phyloP scores from a whole-genome alignment of 2,329 filamentous ascomycete genomes.

The Trichoderma polysporum region DNA sequence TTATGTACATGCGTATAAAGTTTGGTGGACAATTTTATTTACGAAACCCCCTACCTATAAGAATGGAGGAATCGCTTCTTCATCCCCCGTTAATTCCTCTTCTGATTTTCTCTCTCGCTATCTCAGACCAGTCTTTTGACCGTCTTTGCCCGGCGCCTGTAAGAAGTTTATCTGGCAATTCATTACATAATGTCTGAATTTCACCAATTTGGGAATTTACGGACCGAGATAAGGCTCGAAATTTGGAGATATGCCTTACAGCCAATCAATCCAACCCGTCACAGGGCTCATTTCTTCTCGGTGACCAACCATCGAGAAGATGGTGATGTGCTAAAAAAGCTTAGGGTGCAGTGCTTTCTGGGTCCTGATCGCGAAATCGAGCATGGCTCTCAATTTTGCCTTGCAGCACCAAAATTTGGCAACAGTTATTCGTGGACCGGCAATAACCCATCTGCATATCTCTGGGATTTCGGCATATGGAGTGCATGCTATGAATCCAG shows the following conservation, averaged over 20 bases:
- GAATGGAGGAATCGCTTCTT: background rate
- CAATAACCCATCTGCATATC: constrained; percentile 12
- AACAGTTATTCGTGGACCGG: background rate
- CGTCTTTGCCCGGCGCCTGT: background rate
- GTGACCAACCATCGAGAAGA: background rate
- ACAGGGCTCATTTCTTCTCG: constrained; percentile 10
- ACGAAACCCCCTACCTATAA: background rate
- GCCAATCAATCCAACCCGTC: background rate
- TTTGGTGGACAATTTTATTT: background rate
- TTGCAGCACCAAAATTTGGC: constrained; percentile 1
- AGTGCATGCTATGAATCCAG: constrained; percentile 5
- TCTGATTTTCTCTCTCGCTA: background rate
- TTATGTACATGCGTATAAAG: background rate
- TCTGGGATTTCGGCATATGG: constrained; percentile 16
- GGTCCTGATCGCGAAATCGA: background rate
- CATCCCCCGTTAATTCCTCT: background rate
- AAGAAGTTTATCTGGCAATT: background rate
- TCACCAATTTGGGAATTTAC: constrained; percentile 1
- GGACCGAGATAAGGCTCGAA: constrained; percentile 3
- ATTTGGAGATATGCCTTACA: constrained; percentile 20
- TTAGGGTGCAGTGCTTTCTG: constrained; percentile 9
- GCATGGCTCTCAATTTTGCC: background rate
- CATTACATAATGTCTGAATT: background rate
- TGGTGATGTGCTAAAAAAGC: background rate
- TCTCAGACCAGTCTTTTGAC: background rate